phyloP scores from a whole-genome alignment of 345 rosid species.

The Arabis hirsuta region DNA sequence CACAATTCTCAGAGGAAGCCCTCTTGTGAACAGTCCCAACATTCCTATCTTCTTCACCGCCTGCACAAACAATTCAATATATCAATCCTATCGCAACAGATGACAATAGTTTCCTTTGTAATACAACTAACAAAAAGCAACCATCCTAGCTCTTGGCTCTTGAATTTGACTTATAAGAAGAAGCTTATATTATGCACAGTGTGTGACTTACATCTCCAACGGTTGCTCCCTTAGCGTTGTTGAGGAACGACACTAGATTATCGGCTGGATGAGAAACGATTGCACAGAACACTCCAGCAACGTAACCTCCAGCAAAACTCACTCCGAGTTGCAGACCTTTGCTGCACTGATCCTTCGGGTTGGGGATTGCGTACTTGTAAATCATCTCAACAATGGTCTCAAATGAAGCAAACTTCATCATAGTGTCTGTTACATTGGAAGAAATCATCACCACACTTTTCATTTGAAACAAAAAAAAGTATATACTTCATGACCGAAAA shows the following conservation, averaged over 20 bases:
- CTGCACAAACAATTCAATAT: conserved; percentile 44
- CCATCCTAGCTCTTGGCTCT: not conserved
- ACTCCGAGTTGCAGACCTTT: conserved; percentile 82
- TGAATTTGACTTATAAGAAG: not conserved
- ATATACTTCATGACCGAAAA: not conserved
- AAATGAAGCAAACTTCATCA: conserved; percentile 99
- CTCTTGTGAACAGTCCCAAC: conserved; percentile 94
- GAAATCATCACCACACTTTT: conserved; percentile 3
- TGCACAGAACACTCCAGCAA: conserved; percentile 93
- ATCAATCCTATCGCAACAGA: not conserved
- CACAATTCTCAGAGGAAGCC: conserved; percentile 95
- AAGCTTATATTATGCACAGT: not conserved
- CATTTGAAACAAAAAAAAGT: not conserved
- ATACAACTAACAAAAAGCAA: not conserved
- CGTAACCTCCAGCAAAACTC: conserved; percentile 94
- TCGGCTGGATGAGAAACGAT: conserved; percentile 95
- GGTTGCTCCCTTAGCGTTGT: conserved; percentile 97
- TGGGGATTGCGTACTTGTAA: conserved; percentile 84
- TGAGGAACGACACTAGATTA: conserved; percentile 94
- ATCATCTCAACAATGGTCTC: conserved; percentile 90
- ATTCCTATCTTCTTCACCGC: conserved; percentile 94
- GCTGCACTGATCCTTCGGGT: conserved; percentile 88
- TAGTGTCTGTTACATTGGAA: conserved; percentile 68
- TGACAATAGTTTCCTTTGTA: not conserved
- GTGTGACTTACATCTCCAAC: conserved; percentile 80